Evolutionary conservation across 1,139 yeast genomes (phyloP), one percentile per base, ranked within the genome.

Genomic region (Geotrichum candidum): DNA sequence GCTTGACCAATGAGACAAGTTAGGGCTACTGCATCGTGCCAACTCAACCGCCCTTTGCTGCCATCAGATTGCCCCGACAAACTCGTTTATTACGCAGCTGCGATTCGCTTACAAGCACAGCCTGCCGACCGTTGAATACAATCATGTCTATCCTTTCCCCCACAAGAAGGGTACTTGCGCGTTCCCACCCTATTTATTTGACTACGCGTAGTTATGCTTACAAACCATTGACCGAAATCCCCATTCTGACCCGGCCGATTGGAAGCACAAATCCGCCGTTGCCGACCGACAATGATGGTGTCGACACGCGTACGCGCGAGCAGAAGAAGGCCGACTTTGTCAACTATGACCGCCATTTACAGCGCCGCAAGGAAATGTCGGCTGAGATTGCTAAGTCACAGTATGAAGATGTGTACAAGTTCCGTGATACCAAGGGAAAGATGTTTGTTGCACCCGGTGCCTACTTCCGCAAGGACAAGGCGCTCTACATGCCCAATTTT

Each of bases 401-500:
- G 31, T 85, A 90, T 78, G 87, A 87, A 68, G 96, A 91, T 68
- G 81, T 90, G 67, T 87, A 89, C 70, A 85, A 89, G 0, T 92
- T 86, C 72, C 79, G 87, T 59, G 87, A 87, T 68, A 88, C 95
- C 2, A 83, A 85, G 54, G 98, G 98, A 46, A 90, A 91, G 75
- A 80, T 91, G 67, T 94, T 91, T 76, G 78, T 82, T 22, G 85
- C 96, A 0, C 98, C 98, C 0, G 78, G 82, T 13, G 84, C 92
- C 1, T 87, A 83, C 67, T 91, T 94, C 81, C 83, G 82, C 64
- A 76, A 79, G 10, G 95, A 88, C n/a, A 87, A 83, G 69, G 81
- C 98, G 0, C 77, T 85, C 61, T 94, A 83, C 71, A 90, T 94
- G 76, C 97, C 98, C n/a, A 91, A 91, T 70, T 79, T 94, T 64